Conservation (phyloP, 2,329 filamentous ascomycete genomes). For the Penicillium sp. region DNA sequence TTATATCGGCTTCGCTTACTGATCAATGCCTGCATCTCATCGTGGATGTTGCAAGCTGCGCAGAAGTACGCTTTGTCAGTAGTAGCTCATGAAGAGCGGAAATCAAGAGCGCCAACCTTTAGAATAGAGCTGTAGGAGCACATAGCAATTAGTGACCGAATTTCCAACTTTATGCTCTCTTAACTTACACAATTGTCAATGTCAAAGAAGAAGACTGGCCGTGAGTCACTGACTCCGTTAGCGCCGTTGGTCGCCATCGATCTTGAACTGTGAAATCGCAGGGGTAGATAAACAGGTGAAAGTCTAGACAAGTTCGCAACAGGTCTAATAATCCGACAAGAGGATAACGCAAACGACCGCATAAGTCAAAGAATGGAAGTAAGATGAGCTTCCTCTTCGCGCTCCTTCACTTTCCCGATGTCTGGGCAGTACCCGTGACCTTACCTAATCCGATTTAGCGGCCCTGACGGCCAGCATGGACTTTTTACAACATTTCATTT, state of each 20-base stretch:
- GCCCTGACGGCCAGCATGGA: conserved; percentile 11
- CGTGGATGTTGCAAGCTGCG: conserved; percentile 73
- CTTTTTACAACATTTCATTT: conserved; percentile 9
- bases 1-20: conserved; percentile 33
- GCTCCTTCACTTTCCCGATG: not conserved
- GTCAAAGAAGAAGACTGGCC: conserved; percentile 74
- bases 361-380: conserved; percentile 11
- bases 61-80: conserved; percentile 14
- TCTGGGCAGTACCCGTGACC: conserved; percentile 1
- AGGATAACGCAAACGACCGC: conserved; percentile 12
- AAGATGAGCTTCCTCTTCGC: not conserved
- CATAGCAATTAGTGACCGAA: not conserved
- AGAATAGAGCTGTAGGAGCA: conserved; percentile 65
- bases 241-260: conserved; percentile 27
- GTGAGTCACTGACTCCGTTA: conserved; percentile 32
- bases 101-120: conserved; percentile 58
- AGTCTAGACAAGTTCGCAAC: not conserved
- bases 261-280: conserved; percentile 13
- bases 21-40: conserved; percentile 85
- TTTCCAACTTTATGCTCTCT: not conserved
- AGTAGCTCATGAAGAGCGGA: not conserved
- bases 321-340: conserved; percentile 8
- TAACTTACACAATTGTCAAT: conserved; percentile 87
- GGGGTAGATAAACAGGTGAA: not conserved
- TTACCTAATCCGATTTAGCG: conserved; percentile 23